Evolutionary conservation across 345 rosid species (phyloP), one percentile per base, ranked within the genome.

Genomic region (Dipteronia sinensis): DNA sequence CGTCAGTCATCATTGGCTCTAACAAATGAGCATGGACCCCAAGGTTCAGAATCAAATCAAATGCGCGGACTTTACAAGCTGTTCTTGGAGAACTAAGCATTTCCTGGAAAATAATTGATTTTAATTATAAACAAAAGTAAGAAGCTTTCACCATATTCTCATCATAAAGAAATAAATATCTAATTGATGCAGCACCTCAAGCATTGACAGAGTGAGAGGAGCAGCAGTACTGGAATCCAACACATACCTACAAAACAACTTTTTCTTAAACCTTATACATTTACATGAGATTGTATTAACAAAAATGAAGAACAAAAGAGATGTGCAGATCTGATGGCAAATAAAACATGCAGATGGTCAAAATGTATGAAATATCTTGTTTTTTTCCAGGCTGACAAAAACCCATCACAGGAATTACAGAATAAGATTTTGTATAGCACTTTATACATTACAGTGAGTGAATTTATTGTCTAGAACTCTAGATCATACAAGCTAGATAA

Each of bases 21-120:
- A 96, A 77, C 75, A 96, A 80, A 78, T 92, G 99, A 80, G 95
- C 94, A 89, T 96, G 99, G 73, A 96, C 99, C 75, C 98, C 99
- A 65, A 96, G 95, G 85, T 96, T 96, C 86, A 96, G 85, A 79
- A 96, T 89, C 83, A 96, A 85, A 87, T 96, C 99, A 86, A 96
- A 94, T 76, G 94, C 98, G 79, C 98, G 98, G 69, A 91, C 85
- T 85, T 92, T 88, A 82, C 95, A 91, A 61, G 89, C 89, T 73
- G 90, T 79, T 85, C 85, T 88, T 56, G 97, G 82, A 84, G 99
- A 96, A 85, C 88, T 83, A 75, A 96, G 91, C 97, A 96, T 96
- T 83, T 92, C 99, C 99, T 96, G 90, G 79, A 83, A 82, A 47
- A 77, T 31, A 73, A 53, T 73, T 73, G 53, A 61, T 46, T 46